These are phyloP conservation scores for Metschnikowia gruessii DNA, from an alignment of 805 yeast species.

Conservation along the genomic window DNA sequence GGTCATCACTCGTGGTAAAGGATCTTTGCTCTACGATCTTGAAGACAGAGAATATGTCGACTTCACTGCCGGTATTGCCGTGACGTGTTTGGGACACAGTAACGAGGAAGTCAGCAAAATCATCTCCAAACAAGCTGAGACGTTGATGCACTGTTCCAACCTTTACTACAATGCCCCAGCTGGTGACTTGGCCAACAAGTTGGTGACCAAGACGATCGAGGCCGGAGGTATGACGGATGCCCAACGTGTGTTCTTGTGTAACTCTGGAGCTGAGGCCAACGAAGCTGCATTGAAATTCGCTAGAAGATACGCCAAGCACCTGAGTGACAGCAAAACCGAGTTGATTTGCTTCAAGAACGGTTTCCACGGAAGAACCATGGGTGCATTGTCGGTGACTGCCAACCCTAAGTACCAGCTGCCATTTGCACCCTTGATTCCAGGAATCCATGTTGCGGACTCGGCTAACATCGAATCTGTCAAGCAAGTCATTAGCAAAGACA, in stretches of 20 bases:
- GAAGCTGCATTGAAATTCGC: conserved; percentile 62
- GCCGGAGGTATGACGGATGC: conserved; percentile 84
- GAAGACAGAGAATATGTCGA: conserved; percentile 79
- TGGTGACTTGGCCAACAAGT: conserved; percentile 67
- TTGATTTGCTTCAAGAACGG: conserved; percentile 84
- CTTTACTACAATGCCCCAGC: conserved; percentile 83
- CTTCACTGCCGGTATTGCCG: conserved; percentile 96
- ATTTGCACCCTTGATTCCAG: conserved; percentile 88
- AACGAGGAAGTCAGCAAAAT: conserved; percentile 72
- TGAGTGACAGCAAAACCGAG: conserved; percentile 59
- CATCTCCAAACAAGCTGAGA: conserved; percentile 65
- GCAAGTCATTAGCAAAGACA: conserved; percentile 48
- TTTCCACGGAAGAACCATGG: conserved; percentile 95
- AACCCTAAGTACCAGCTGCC: conserved; percentile 92
- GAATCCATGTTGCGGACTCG: conserved; percentile 66
- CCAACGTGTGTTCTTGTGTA: conserved; percentile 62
- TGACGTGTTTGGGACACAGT: conserved; percentile 89
- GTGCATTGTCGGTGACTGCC: conserved; percentile 88
- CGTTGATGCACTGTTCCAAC: conserved; percentile 81
- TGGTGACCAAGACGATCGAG: conserved; percentile 64
- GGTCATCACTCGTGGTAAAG: conserved; percentile 76
- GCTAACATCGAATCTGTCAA: conserved; percentile 60
- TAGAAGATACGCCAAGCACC: conserved; percentile 70
- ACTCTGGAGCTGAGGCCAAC: conserved; percentile 60
- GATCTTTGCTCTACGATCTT: conserved; percentile 76